phyloP scores from a whole-genome alignment of 1,284 basidiomycete species.

The Fistulina hepatica region DNA sequence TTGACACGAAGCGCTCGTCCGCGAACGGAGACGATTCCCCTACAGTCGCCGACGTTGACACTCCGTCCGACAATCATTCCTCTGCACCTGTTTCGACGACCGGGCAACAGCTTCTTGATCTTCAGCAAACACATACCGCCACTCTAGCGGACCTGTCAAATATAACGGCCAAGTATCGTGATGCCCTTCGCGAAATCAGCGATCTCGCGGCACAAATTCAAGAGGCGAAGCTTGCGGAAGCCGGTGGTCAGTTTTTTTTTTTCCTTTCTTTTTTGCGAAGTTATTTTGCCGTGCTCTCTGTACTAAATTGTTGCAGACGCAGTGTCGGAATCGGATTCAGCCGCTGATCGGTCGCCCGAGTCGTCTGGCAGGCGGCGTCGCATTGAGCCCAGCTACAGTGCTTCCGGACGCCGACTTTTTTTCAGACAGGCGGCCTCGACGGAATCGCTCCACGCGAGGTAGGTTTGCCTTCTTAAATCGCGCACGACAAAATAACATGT shows the following conservation, averaged over 20 bases:
- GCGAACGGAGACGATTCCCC: conserved; percentile 20
- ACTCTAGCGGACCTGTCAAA: conserved; percentile 72
- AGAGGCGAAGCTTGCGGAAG: conserved; percentile 57
- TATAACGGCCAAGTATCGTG: conserved; percentile 73
- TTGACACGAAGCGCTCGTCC: conserved; percentile 18
- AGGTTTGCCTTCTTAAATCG: conserved; percentile 14
- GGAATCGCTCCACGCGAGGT: conserved; percentile 78
- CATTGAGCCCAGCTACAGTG: conserved; percentile 36
- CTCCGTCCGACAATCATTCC: too few relatives aligned
- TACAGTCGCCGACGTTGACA: conserved; percentile 4
- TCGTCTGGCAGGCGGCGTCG: conserved; percentile 32
- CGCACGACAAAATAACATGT: not conserved
- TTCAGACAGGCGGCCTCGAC: conserved; percentile 75
- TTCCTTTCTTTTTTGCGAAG: too few relatives aligned
- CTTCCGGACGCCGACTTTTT: conserved; percentile 57
- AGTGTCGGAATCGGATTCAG: conserved; percentile 34
- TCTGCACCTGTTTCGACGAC: conserved; percentile 22
- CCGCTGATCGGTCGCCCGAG: conserved; percentile 38
- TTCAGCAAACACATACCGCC: conserved; percentile 68
- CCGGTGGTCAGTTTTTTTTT: too few relatives aligned
- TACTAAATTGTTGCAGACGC: conserved; percentile 13
- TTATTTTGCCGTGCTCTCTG: too few relatives aligned
- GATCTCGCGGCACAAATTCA: conserved; percentile 78
- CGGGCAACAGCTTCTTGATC: conserved; percentile 45
- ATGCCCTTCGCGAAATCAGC: conserved; percentile 81